Evolutionary conservation across 2,329 filamentous ascomycete genomes (phyloP), one percentile per base, ranked within the genome.

Genomic region (Apiospora sp.): DNA sequence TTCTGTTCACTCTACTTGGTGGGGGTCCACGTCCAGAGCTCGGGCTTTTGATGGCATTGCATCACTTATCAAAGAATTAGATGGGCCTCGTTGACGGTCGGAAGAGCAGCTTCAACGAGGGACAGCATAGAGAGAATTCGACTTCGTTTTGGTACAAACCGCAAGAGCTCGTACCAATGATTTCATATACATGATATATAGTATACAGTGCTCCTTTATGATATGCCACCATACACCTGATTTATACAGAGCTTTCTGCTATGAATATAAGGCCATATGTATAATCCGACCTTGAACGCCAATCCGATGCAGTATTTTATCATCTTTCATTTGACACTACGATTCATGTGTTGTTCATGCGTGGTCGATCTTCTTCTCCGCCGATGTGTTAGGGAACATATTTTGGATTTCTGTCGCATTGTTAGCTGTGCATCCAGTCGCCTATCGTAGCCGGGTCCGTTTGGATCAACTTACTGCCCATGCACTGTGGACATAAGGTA

Each of bases 401-500:
- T 80, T 81, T 75, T 82, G 84, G 79, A 88, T 85, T 71, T 86
- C 87, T 88, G 69, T 14, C 64, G 5, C 41, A n/a, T 49, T 30
- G 67, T 70, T 19, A 70, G 68, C 46, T 27, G 43, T 27, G 10
- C 16, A 41, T 14, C 48, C 34, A 64, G 22, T 24, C 19, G n/a
- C 48, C 3, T 19, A n/a, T 19, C 46, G 19, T n/a, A n/a, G 8
- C 46, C 46, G 46, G 54, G 34, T 19, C 27, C 30, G 44, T 34
- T 19, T 37, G 48, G 46, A 46, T 30, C 68, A 71, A 84, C 91
- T 79, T 88, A 97, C 95, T 93, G 82, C 90, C 87, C 74, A 97
- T 92, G 83, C 96, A 99, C 79, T 93, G 91, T 27, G 94, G 92
- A 83, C 96, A 99, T 76, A 99, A 82, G 48, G 95, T 86, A 85